phyloP scores from a whole-genome alignment of 257 asterid genomes.

The Solanum tarapatanum region DNA sequence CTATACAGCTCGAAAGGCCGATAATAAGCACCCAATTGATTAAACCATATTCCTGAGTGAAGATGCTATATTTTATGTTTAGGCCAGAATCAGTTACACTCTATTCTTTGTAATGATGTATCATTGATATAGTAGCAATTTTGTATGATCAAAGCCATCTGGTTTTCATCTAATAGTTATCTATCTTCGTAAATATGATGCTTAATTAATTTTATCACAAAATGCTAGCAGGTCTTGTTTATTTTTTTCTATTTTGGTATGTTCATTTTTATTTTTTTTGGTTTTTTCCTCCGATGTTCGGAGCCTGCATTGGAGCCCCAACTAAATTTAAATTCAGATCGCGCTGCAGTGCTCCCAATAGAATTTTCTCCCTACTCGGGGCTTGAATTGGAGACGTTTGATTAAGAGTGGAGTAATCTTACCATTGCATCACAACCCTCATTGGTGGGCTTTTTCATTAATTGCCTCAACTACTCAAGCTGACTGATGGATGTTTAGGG shows the following conservation, averaged over 20 bases:
- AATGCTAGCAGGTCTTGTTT: background rate
- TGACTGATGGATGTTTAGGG: background rate
- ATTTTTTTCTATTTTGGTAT: background rate
- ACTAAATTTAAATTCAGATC: background rate
- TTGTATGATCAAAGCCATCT: background rate
- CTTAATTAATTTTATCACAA: background rate
- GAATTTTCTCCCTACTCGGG: background rate
- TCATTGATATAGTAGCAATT: background rate
- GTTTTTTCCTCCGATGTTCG: too few relatives aligned
- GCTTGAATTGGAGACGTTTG: fast-evolving
- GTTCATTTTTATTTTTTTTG: background rate
- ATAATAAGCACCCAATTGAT: constrained; percentile 82
- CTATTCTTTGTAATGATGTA: background rate
- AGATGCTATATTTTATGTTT: background rate
- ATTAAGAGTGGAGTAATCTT: background rate
- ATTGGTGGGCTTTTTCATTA: background rate
- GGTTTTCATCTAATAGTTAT: background rate
- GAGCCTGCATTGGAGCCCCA: too few relatives aligned
- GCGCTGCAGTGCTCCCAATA: background rate
- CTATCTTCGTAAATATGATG: background rate
- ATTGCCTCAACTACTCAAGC: background rate
- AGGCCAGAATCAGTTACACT: background rate
- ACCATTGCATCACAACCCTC: background rate
- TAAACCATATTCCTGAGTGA: constrained; percentile 6
- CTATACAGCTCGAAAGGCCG: constrained; percentile 85